These are phyloP conservation scores for Suhomyces faveliae DNA, from an alignment of 805 yeast genomes.

Conservation along the genomic window DNA sequence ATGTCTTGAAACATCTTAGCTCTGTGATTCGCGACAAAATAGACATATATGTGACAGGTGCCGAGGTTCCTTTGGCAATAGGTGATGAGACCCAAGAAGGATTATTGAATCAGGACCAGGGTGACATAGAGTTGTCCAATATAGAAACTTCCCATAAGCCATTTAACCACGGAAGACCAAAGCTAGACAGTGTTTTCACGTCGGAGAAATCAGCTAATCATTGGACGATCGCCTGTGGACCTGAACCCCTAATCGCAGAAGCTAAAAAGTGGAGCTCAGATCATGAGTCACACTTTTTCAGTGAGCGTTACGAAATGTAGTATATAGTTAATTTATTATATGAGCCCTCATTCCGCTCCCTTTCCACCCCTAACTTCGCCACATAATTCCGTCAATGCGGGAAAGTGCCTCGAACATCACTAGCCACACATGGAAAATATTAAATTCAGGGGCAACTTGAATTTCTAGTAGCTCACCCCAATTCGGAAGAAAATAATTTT, in stretches of 20 bases:
- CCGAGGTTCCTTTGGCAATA: slow-evolving; percentile 2
- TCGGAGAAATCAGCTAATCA: slow-evolving; percentile 32
- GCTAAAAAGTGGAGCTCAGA: slow-evolving; percentile 37
- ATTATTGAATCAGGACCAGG: slow-evolving; percentile 16
- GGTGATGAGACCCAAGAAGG: slow-evolving; percentile 19
- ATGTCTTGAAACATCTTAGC: slow-evolving; percentile 40
- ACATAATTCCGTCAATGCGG: too few relatives aligned
- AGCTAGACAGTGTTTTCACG: slow-evolving; percentile 31
- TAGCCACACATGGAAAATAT: too few relatives aligned
- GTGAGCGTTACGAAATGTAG: slow-evolving; percentile 44
- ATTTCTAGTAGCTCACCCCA: too few relatives aligned
- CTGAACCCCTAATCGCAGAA: slow-evolving; percentile 41
- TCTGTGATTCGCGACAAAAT: slow-evolving; percentile 2
- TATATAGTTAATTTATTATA: neutral
- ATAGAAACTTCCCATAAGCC: slow-evolving; percentile 15
- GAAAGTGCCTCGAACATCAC: too few relatives aligned
- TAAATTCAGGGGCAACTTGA: too few relatives aligned
- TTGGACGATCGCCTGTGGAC: slow-evolving; percentile 64
- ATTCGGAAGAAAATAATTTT: too few relatives aligned
- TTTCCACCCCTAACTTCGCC: too few relatives aligned
- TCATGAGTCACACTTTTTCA: slow-evolving; percentile 36
- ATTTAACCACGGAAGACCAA: slow-evolving; percentile 44
- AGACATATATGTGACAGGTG: slow-evolving; percentile 10
- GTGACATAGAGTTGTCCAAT: slow-evolving; percentile 12
- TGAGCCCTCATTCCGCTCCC: neutral